phyloP scores from a whole-genome alignment of 352 stramenopile species.

The Phytophthora brassicae region DNA sequence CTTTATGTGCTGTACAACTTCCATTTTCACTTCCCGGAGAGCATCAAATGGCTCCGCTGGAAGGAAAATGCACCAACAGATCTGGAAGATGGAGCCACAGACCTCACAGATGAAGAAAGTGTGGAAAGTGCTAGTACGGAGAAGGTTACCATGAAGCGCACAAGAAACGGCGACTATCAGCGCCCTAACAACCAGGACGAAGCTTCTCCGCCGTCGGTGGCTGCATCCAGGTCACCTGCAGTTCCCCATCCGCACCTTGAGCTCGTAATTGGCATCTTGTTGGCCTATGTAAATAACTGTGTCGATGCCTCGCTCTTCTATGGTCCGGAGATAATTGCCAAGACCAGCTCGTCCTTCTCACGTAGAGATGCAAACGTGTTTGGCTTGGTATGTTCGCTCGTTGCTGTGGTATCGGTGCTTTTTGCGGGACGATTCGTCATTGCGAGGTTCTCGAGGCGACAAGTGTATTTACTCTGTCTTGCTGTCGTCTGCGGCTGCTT shows the following conservation, averaged over 20 bases:
- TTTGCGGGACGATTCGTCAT: slow-evolving; percentile 72
- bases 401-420: slow-evolving; percentile 70
- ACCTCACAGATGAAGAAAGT: slow-evolving; percentile 34
- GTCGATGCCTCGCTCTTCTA: slow-evolving; percentile 89
- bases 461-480: slow-evolving; percentile 75
- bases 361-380: slow-evolving; percentile 76
- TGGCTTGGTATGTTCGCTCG: slow-evolving; percentile 63
- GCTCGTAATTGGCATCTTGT: slow-evolving; percentile 71
- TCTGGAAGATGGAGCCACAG: slow-evolving; percentile 48
- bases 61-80: slow-evolving; percentile 54
- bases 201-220: slow-evolving; percentile 12
- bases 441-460: slow-evolving; percentile 59
- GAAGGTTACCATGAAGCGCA: slow-evolving; percentile 16
- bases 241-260: slow-evolving; percentile 47
- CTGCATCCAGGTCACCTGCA: background rate
- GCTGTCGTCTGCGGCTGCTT: slow-evolving; percentile 73
- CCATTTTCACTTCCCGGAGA: slow-evolving; percentile 73
- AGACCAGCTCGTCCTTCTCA: slow-evolving; percentile 59
- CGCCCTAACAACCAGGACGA: slow-evolving; percentile 15
- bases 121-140: slow-evolving; percentile 18
- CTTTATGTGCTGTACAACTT: slow-evolving; percentile 82
- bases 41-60: slow-evolving; percentile 74
- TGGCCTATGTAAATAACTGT: slow-evolving; percentile 89
- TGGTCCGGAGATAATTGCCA: slow-evolving; percentile 80
- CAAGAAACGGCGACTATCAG: slow-evolving; percentile 24